Base-by-base conservation (phyloP, 164 flowering plant species). In the Liriodendron chinense region DNA sequence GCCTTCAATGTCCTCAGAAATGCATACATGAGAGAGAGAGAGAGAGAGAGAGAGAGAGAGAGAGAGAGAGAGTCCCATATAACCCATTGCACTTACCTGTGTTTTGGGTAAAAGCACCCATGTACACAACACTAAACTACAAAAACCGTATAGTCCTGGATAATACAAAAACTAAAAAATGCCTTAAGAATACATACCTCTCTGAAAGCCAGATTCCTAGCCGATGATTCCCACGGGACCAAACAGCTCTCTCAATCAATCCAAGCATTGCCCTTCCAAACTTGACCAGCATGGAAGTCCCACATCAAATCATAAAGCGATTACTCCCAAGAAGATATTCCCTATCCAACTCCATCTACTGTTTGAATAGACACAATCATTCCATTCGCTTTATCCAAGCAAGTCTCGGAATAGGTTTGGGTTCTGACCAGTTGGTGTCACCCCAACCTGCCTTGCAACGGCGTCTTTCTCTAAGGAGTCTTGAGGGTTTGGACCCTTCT, bases 391-490 rank as follows among this genome's bases (percentile, higher is more conserved):
- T 83, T 77, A 95, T 83, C 97, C 92, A 65, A 95, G 92, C 86
- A 95, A 87, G 79, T 95, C 99, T 75, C 80, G 92, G 85, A 95
- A 95, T 77, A 95, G 81, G 83, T 88, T 91, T 2, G 99, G 99
- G 85, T 93, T 95, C 75, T 83, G 91, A 82, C 86, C 87, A 18
- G 93, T 77, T 10, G 99, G 99, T 50, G 79, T 92, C 73, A 94
- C 97, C 10, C 99, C 99, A 88, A 92, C 82, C 80, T 94, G 98
- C 80, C 99, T 90, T 48, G 93, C 94, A 28, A 88, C 87, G 23
- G 98, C 93, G 86, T 96, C 98, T 76, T 87, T 96, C 68, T 89
- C 89, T 77, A 96, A 75, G 24, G 94, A 82, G 74, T 89, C 89
- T 81, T 84, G 87, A 21, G 73, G 73, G 74, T 86, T 89, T 69